phyloP scores from a whole-genome alignment of 2,329 filamentous ascomycete species.

The Laburnicola sp. region DNA sequence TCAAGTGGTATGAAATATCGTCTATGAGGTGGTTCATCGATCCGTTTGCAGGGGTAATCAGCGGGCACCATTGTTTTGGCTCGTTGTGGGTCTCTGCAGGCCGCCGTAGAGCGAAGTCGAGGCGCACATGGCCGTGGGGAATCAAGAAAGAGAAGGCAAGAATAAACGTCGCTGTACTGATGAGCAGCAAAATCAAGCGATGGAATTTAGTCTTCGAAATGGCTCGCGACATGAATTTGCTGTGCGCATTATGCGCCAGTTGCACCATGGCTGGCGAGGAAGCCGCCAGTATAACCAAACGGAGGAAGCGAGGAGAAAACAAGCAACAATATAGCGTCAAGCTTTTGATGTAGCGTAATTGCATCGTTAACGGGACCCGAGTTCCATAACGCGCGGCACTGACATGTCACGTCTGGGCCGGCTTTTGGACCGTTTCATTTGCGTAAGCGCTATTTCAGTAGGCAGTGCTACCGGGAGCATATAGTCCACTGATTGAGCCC shows the following conservation, averaged over 20 bases:
- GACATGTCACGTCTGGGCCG: too few species aligned
- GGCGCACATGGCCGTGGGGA: background rate
- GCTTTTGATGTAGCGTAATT: too few species aligned
- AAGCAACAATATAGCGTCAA: too few species aligned
- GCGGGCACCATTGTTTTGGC: background rate
- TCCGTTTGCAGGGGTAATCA: background rate
- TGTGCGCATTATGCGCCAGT: background rate
- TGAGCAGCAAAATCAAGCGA: background rate
- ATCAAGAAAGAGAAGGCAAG: background rate
- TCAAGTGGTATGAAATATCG: background rate
- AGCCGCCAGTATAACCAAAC: background rate
- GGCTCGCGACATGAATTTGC: background rate
- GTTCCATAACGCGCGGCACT: too few species aligned
- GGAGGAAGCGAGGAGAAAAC: too few species aligned
- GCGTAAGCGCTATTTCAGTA: too few species aligned
- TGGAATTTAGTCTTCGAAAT: background rate
- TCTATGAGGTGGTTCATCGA: background rate
- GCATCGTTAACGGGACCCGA: too few species aligned
- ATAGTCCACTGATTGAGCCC: too few species aligned
- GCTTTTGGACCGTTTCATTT: too few species aligned
- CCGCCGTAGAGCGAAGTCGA: background rate
- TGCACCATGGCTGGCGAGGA: background rate
- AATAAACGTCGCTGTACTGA: background rate
- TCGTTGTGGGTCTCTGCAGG: too few species aligned
- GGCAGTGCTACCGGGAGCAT: too few species aligned